Evolutionary conservation across 768 basidiomycete genomes (phyloP).

Genomic region (Psilocybe azurescens): DNA sequence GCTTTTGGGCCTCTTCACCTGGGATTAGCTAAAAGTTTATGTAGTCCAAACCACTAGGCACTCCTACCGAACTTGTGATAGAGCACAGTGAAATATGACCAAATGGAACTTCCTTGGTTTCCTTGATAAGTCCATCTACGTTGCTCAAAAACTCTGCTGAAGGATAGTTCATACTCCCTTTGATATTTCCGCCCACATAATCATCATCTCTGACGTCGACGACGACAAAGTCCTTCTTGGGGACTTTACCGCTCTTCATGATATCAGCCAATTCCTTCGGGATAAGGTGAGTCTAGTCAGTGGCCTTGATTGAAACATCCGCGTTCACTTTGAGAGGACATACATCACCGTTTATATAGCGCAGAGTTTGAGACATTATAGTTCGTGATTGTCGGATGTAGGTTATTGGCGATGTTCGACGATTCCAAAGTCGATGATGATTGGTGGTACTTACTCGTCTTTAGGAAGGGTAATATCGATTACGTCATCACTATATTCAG

Average conservation of each 20-base stretch:
- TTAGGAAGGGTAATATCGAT: not conserved
- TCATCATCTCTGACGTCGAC: slow-evolving; percentile 90
- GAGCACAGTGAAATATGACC: slow-evolving; percentile 79
- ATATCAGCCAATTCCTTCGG: slow-evolving; percentile 69
- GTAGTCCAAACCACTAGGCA: not conserved
- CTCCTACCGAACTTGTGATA: slow-evolving; percentile 78
- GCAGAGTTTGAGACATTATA: slow-evolving; percentile 21
- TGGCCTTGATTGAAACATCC: not conserved
- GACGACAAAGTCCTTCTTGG: slow-evolving; percentile 71
- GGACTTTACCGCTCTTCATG: slow-evolving; percentile 64
- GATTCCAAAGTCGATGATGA: not conserved
- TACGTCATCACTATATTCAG: not conserved
- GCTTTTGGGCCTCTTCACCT: slow-evolving; percentile 73
- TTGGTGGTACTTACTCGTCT: not conserved
- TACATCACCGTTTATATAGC: slow-evolving; percentile 32
- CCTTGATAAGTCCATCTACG: slow-evolving; percentile 62
- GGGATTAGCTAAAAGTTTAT: slow-evolving; percentile 13
- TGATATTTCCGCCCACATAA: slow-evolving; percentile 80
- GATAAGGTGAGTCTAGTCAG: not conserved
- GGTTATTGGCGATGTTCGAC: not conserved
- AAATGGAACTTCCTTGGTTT: slow-evolving; percentile 65
- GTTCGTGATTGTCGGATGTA: not conserved
- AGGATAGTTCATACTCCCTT: slow-evolving; percentile 64
- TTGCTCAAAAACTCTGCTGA: slow-evolving; percentile 60
- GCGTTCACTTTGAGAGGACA: slow-evolving; percentile 1